Base-by-base conservation (phyloP, 192 early-diverging fungal genomes). In the Entomortierella chlamydospora region DNA sequence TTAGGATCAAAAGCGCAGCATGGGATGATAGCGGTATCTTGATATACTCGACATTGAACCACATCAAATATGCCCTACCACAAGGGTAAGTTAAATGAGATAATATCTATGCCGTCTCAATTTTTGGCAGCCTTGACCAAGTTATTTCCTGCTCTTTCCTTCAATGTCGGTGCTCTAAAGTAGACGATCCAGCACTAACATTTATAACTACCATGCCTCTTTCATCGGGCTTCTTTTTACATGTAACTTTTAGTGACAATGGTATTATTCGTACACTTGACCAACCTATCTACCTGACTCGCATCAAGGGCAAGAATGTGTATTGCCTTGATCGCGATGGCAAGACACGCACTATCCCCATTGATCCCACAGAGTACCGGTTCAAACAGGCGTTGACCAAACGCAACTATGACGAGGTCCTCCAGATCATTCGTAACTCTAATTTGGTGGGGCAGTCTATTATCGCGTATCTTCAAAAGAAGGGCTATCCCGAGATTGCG, bases 391-490 rank as follows among this genome's bases (percentile, higher is more conserved):
- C 98, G 1, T 85, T 99, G 37, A 89, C 95, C 34, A 89, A 92
- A 64, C 88, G 91, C 49, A 95, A 99, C 83, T 98, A 98, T 82
- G 95, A 97, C 62, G 94, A 98, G 76, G 98, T 99, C 0, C 86
- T 99, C 55, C 90, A 95, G 71, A 96, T 99, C 65, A 98, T 99
- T 78, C 93, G 94, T 54, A 97, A 90, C 63, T 96, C 94, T 9
- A 98, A 98, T 83, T 84, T 99, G 50, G 95, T 98, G 10, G 98
- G 98, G 7, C 98, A 99, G 79, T 94, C 95, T 23, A 99, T 99
- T 82, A 99, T 99, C 83, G 96, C 97, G 1, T 99, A 99, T 82
- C 82, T 99, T 65, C 97, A 99, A 81, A 98, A 98, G 90, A 98
- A 99, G 83, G 98, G 98, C 0, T 98, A 98, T 80, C 96, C 98